These are phyloP conservation scores for Dictyostelium citrinum DNA, from an alignment of 78 protist genomes.

Conservation along the genomic window DNA sequence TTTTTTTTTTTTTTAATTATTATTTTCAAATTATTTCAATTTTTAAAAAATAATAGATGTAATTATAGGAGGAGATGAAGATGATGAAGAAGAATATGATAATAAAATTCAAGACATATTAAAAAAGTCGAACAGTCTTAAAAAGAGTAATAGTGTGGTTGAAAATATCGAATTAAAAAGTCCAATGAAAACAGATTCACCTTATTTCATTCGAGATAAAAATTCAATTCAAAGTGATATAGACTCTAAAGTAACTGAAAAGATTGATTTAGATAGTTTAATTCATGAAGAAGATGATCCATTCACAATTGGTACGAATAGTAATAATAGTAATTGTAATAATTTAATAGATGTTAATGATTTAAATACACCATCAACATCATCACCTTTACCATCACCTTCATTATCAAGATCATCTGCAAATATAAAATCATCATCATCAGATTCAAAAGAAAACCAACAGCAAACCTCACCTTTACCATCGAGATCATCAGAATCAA, in stretches of 20 bases:
- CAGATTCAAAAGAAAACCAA: background rate
- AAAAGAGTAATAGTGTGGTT: background rate
- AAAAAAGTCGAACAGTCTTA: background rate
- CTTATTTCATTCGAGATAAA: background rate
- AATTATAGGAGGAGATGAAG: background rate
- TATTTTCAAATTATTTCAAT: background rate
- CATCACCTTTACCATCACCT: background rate
- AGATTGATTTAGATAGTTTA: background rate
- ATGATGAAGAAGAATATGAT: background rate
- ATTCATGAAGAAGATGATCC: slow-evolving; percentile 6
- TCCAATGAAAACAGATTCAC: background rate
- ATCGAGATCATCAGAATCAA: background rate
- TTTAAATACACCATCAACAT: background rate
- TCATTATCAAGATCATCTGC: background rate
- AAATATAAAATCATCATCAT: background rate
- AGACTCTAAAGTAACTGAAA: background rate
- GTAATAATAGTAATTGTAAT: background rate
- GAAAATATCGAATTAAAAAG: background rate
- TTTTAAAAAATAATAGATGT: background rate
- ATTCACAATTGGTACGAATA: background rate
- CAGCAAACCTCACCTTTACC: background rate
- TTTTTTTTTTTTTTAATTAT: too few relatives aligned
- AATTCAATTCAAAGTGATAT: background rate
- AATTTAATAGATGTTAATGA: slow-evolving; percentile 1
- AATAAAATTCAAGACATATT: background rate